Evolutionary conservation across 345 rosid genomes (phyloP).

Genomic region (Melaleuca quinquenervia): DNA sequence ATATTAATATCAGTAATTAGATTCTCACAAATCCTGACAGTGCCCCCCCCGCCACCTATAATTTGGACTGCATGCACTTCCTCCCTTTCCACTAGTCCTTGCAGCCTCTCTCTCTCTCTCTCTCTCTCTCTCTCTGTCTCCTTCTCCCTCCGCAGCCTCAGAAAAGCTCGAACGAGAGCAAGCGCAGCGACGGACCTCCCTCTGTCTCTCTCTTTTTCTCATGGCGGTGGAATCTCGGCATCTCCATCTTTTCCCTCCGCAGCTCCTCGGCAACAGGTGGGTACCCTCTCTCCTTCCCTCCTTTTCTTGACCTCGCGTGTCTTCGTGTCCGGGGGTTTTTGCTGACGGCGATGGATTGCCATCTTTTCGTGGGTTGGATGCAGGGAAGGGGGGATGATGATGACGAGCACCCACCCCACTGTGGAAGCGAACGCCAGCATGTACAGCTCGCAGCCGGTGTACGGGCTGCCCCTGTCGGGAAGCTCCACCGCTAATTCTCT

Average conservation of each 20-base stretch:
- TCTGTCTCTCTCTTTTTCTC: not conserved
- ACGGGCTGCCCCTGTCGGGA: not conserved
- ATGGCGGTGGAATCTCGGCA: constrained; percentile 17
- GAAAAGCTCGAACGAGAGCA: not conserved
- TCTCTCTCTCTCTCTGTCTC: not conserved
- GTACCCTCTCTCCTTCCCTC: not conserved
- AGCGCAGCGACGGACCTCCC: not conserved
- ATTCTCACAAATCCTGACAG: not conserved
- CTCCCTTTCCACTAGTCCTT: not conserved
- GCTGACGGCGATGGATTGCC: not conserved
- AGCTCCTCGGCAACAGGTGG: not conserved
- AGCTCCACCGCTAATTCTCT: not conserved
- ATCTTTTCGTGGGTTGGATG: not conserved
- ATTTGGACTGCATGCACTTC: not conserved
- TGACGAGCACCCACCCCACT: not conserved
- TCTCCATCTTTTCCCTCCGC: constrained; percentile 6
- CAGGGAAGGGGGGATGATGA: not conserved
- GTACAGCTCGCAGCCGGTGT: not conserved
- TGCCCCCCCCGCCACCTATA: not conserved
- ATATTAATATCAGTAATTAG: not conserved
- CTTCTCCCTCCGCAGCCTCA: not conserved
- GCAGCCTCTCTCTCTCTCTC: not conserved
- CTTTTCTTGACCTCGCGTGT: not conserved
- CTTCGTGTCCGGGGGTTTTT: not conserved
- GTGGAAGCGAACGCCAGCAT: not conserved